Evolutionary conservation across 257 asterid genomes (phyloP), one percentile per base, ranked within the genome.

Genomic region (Cynanchum wilfordii): DNA sequence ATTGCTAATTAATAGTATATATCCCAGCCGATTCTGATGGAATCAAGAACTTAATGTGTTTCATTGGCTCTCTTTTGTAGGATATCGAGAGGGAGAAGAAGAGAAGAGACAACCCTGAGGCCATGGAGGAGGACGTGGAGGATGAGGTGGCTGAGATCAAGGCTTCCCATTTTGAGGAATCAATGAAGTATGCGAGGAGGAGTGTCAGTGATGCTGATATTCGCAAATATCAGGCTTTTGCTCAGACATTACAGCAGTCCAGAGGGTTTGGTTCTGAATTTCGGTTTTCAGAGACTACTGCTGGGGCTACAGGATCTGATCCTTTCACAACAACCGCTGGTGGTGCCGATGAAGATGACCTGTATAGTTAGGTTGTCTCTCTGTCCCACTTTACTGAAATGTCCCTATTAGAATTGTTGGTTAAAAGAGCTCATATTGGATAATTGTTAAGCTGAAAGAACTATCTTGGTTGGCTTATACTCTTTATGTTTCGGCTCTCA

Each of bases 191-290:
- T 25, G 96, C 96, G 2, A 71, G 96, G 52, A 78, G 96, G 83
- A 90, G 96, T 70, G 96, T 90, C 8, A 88, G 96, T 10, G 96
- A 90, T 56, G 95, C 93, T 3, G 96, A 90, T 69, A 87, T 88
- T 67, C 88, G 95, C 55, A 90, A 90, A 82, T 90, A 88, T 69
- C 97, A 87, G 80, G 88, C 91, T 1, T 88, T 90, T 72, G 89
- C 95, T 33, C 96, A 88, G 78, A 90, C 97, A 1, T 77, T 90
- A 87, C 97, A 90, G 88, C 97, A 90, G 57, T 90, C 97, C 1
- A 74, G 97, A 78, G 97, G 95, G 7, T 88, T 90, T 17, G 97
- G 97, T 15, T 69, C 90, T 2, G 97, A 88, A 52, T 90, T 90
- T 81, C 81, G 89, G 17, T 90, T 90, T 73, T 59, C 87, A 1